Evolutionary conservation across 106 monocot genomes (phyloP), one percentile per base, ranked within the genome.

Genomic region (Ottelia alismoides): DNA sequence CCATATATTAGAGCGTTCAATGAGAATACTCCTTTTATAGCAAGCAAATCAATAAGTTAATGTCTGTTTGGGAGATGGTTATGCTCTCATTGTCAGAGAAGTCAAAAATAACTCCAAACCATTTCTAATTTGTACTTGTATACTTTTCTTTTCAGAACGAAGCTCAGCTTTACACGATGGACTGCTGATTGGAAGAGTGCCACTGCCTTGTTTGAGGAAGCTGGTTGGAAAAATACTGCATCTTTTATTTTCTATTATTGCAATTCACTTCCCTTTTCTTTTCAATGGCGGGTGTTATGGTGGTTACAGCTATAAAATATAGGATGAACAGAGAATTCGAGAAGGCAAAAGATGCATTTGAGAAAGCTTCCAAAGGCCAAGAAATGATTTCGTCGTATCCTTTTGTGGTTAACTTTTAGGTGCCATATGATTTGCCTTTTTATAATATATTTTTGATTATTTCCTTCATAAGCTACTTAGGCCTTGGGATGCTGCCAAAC

Each of bases 401-500:
- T 70, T 11, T 65, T 55, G 11, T 30, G 11, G 6, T 61, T 48
- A 40, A 54, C 74, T 68, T 74, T 25, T 60, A 18, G 60, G 27
- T 45, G 11, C 2, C 10, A 24, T 56, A 21, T 56, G 20, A n/a
- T n/a, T 31, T 31, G 26, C 10, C 20, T 45, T 27, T 48, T 27
- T 17, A 14, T 3, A 25, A 18, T 43, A 5, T 18, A 28, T 2
- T 18, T 43, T 43, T 43, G 4, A 14, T 2, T 68, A 14, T 61
- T 47, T 52, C 63, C 74, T 76, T 85, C 51, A 73, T 61, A 30
- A 71, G 52, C 54, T 66, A 64, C 19, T 27, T 72, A 90, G 82
- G 54, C 98, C 98, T 27, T 99, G 98, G 98, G 98, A 99, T 86
- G 98, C 98, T 60, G 98, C 98, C 28, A 99, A 99, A 59, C 90